phyloP scores from a whole-genome alignment of 345 rosid genomes.

The Syzygium aqueum region DNA sequence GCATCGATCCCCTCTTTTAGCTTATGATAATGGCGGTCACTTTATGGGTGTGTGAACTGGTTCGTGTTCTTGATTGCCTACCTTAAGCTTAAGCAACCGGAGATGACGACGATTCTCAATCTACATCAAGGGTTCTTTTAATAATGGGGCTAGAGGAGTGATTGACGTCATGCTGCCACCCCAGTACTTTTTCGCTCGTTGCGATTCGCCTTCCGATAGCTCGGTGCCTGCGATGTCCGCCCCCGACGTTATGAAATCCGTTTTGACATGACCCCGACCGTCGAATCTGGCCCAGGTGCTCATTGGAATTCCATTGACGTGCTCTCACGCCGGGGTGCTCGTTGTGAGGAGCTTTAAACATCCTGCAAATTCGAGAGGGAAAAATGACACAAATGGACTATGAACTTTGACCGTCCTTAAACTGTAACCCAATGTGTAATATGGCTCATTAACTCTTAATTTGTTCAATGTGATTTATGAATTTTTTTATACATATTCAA shows the following conservation, averaged over 20 bases:
- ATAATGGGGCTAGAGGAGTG: background rate
- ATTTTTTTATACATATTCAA: too few species aligned
- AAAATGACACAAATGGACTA: too few species aligned
- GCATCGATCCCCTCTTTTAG: background rate
- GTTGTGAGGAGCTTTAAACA: background rate
- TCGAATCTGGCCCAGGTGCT: background rate
- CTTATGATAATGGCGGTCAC: background rate
- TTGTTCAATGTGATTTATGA: too few species aligned
- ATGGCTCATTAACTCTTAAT: too few species aligned
- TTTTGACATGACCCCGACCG: background rate
- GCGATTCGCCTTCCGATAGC: background rate
- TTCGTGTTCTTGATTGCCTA: background rate
- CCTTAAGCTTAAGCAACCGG: background rate
- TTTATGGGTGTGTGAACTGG: background rate
- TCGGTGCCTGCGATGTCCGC: background rate
- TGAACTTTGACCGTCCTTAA: too few species aligned
- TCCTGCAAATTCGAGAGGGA: background rate
- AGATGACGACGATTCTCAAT: background rate
- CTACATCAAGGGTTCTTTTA: background rate
- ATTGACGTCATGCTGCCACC: background rate
- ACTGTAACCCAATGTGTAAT: too few species aligned
- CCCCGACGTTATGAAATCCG: background rate
- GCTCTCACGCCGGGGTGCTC: too few species aligned
- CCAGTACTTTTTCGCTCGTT: background rate
- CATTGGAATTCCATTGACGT: background rate